phyloP scores from a whole-genome alignment of 1,139 yeast genomes.

The Suhomyces anneliseae region DNA sequence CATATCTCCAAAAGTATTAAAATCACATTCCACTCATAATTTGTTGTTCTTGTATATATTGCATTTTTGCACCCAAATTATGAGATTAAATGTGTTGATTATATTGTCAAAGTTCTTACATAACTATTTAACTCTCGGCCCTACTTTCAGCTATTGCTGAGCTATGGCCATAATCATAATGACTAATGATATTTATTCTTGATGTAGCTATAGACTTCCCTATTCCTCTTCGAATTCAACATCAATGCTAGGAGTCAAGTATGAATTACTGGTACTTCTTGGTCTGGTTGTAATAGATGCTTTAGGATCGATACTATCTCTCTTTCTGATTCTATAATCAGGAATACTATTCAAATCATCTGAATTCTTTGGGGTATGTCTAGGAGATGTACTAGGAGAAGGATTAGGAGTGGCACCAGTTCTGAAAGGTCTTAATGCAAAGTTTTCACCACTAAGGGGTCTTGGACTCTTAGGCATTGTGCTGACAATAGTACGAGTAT shows the following conservation, averaged over 20 bases:
- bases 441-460: conserved; percentile 28
- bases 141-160: too few relatives aligned
- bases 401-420: conserved; percentile 45
- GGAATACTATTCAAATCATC: conserved; percentile 12
- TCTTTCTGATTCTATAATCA: conserved; percentile 9
- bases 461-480: conserved; percentile 21
- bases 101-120: too few relatives aligned
- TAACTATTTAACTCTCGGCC: too few relatives aligned
- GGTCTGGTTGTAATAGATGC: conserved; percentile 11
- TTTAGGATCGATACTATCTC: conserved; percentile 5
- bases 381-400: conserved; percentile 42
- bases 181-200: conserved; percentile 4
- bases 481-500: conserved; percentile 8
- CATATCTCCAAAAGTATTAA: too few relatives aligned
- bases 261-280: conserved; percentile 27
- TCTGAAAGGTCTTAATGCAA: conserved; percentile 44
- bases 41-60: too few relatives aligned
- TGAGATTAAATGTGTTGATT: too few relatives aligned
- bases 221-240: conserved; percentile 29
- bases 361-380: conserved; percentile 26
- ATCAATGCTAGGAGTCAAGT: conserved; percentile 30
- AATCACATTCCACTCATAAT: too few relatives aligned
- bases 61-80: too few relatives aligned
- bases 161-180: conserved; percentile 1
- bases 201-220: neutral